A percentile compares a stretch with the other conserved stretches of the same genome.
These are phyloP conservation scores for Fusarium concolor DNA, from an alignment of 2,329 filamentous ascomycete species.

Conservation along the genomic window DNA sequence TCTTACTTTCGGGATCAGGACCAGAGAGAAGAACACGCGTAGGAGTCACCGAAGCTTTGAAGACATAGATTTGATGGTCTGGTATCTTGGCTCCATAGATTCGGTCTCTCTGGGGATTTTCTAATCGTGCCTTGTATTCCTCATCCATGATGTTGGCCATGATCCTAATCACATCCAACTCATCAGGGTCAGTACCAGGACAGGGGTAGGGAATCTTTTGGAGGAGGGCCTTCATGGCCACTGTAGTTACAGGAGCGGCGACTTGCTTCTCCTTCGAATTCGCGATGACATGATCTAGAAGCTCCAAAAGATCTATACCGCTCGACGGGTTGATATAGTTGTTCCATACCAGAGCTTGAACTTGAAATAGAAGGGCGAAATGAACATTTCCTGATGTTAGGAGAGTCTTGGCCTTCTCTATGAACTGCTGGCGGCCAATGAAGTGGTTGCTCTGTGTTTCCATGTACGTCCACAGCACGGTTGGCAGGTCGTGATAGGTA, in stretches of 20 bases:
- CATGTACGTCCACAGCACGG: conserved; percentile 39
- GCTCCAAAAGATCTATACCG: conserved; percentile 59
- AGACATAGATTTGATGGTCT: conserved; percentile 61
- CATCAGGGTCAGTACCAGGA: conserved; percentile 59
- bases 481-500: conserved; percentile 42
- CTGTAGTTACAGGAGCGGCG: conserved; percentile 59
- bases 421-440: conserved; percentile 39
- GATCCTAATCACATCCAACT: conserved; percentile 57
- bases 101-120: conserved; percentile 40
- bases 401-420: conserved; percentile 24
- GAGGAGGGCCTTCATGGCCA: conserved; percentile 65
- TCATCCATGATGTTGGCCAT: conserved; percentile 53
- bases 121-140: conserved; percentile 53
- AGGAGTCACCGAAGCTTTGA: conserved; percentile 70
- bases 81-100: conserved; percentile 46
- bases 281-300: conserved; percentile 52
- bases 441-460: conserved; percentile 6
- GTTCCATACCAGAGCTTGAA: conserved; percentile 72
- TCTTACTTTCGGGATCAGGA: conserved; percentile 74
- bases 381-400: conserved; percentile 48
- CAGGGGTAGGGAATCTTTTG: conserved; percentile 65
- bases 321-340: conserved; percentile 69
- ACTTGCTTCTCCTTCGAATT: conserved; percentile 41
- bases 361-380: conserved; percentile 70
- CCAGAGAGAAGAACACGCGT: conserved; percentile 67